Evolutionary conservation across 192 early-diverging fungal genomes (phyloP), one percentile per base, ranked within the genome.

Genomic region (Pilobolus umbonatus): DNA sequence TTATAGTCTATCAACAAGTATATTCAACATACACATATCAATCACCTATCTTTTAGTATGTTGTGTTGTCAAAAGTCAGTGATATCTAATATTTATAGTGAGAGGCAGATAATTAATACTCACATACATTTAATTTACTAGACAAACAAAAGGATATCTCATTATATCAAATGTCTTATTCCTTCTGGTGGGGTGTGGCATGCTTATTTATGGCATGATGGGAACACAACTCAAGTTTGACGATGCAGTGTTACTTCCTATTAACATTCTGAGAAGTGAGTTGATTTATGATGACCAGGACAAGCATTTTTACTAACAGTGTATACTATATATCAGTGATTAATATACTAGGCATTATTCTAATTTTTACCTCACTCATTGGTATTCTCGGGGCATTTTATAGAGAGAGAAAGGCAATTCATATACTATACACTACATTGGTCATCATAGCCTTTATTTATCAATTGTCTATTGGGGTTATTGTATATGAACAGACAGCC

Each of bases 401-500:
- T 46, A 43, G 43, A 14, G 32, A 59, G 6, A 44, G 44, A 48
- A 44, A 59, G 24, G 40, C 45, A 14, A 39, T 59, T 24, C 57
- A 59, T 47, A 34, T 59, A 22, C 26, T 59, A 25, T 59, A 59
- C 29, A 59, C 57, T 12, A 48, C 22, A 19, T 30, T 59, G 47
- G 57, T 59, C 17, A 21, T 59, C n/a, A 36, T 59, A 43, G 45
- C 57, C 19, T 59, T 59, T 59, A 24, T 59, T 26, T 59, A 59
- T 36, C 57, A 59, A n/a, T 4, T 59, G 6, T 19, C 57, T 15
- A 59, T 45, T 35, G 57, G 45, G 5, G 45, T 34, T 21, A 47
- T 59, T 59, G 57, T 59, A n/a, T 59, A 59, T 59, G 57, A 59
- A 10, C 57, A 59, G 10, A 45, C 57, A 21, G 57, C 44, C 19